phyloP scores from a whole-genome alignment of 208 protist species.

The Trypanosoma grayi region DNA sequence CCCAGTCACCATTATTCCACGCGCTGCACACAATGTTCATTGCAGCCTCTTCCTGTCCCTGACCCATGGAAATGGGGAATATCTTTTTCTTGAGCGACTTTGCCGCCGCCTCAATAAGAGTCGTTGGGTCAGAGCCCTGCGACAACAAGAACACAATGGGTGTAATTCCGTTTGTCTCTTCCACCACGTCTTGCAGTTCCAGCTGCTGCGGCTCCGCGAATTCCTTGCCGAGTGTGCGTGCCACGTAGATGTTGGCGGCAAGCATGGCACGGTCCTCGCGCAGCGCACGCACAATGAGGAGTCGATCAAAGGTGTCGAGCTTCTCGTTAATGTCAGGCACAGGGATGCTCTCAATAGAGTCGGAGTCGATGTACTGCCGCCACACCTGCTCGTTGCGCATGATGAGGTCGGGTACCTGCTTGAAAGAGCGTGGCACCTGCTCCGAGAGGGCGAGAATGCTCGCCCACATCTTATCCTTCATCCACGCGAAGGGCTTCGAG shows the following conservation, averaged over 20 bases:
- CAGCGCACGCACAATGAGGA: conserved; percentile 94
- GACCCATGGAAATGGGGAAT: conserved; percentile 97
- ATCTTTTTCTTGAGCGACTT: conserved; percentile 96
- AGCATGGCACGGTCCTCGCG: conserved; percentile 96
- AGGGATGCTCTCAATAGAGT: conserved; percentile 87
- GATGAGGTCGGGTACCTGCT: conserved; percentile 94
- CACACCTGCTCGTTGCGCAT: conserved; percentile 91
- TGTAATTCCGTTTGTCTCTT: conserved; percentile 85
- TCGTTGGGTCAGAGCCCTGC: conserved; percentile 96
- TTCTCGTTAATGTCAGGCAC: conserved; percentile 94
- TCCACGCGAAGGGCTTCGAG: conserved; percentile 93
- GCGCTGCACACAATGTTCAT: conserved; percentile 87
- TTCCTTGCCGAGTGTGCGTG: conserved; percentile 86
- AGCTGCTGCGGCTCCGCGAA: conserved; percentile 92
- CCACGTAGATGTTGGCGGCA: conserved; percentile 92
- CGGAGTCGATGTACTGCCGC: conserved; percentile 94
- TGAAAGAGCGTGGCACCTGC: conserved; percentile 88
- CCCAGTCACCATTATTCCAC: conserved; percentile 93
- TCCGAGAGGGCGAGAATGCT: conserved; percentile 91
- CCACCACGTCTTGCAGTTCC: conserved; percentile 86
- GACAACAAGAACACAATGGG: conserved; percentile 97
- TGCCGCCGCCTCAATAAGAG: conserved; percentile 91
- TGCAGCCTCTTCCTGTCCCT: conserved; percentile 96
- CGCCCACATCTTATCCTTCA: conserved; percentile 96
- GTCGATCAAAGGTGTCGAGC: conserved; percentile 90